These are phyloP conservation scores for Rhizopogon sp. DNA, from an alignment of 768 basidiomycete species.

Conservation along the genomic window DNA sequence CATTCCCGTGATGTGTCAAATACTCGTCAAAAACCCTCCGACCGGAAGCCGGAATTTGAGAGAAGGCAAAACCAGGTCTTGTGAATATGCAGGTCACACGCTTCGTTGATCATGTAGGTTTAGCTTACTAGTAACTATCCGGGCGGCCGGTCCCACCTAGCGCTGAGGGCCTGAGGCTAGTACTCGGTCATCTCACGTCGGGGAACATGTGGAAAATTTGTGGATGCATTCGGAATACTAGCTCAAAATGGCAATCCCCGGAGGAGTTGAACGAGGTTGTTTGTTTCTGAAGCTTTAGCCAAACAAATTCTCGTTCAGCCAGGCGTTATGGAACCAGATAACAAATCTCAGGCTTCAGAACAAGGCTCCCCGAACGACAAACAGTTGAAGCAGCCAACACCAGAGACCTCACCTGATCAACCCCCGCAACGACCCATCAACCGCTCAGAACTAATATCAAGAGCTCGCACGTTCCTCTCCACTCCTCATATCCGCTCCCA, in stretches of 20 bases:
- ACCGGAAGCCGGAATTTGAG: neutral
- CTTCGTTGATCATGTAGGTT: no score
- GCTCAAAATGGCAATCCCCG: no score
- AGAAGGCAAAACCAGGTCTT: neutral
- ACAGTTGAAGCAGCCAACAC: neutral
- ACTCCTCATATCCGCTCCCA: constrained; percentile 64
- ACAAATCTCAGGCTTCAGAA: neutral
- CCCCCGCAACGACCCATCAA: constrained; percentile 9
- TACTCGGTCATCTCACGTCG: no score
- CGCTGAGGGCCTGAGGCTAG: no score
- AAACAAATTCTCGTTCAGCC: neutral
- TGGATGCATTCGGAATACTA: no score
- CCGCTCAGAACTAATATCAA: constrained; percentile 41
- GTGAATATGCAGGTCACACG: no score
- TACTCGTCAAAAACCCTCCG: no score
- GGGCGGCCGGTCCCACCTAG: no score
- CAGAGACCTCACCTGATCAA: neutral
- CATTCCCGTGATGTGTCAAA: no score
- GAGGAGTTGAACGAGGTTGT: no score
- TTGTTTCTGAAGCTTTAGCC: neutral
- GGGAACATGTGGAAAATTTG: no score
- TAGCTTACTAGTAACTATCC: no score
- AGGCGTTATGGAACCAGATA: neutral
- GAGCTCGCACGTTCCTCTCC: constrained; percentile 58
- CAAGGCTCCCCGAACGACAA: neutral